phyloP scores from a whole-genome alignment of 2,329 filamentous ascomycete species.

The Chaetomiaceae sp. region DNA sequence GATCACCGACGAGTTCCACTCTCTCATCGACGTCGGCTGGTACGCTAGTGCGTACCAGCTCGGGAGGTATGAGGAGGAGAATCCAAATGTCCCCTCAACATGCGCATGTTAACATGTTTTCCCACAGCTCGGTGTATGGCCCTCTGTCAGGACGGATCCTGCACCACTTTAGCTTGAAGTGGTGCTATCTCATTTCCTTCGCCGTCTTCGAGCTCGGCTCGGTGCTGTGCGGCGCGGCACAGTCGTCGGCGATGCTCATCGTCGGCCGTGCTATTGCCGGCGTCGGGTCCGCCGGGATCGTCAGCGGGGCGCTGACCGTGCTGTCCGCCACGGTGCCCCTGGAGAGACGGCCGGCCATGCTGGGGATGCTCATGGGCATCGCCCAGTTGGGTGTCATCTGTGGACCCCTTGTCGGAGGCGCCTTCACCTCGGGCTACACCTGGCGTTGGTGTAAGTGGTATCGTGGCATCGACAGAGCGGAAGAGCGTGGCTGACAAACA shows the following conservation, averaged over 20 bases:
- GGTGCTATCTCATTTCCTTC: slow-evolving; percentile 1
- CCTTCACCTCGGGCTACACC: not conserved
- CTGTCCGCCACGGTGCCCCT: slow-evolving; percentile 3
- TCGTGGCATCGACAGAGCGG: no score
- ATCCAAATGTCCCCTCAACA: no score
- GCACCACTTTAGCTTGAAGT: not conserved
- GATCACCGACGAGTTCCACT: no score
- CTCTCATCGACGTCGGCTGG: no score
- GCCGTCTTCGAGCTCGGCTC: slow-evolving; percentile 3
- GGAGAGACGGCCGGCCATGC: not conserved
- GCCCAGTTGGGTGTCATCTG: slow-evolving; percentile 7
- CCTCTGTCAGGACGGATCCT: no score
- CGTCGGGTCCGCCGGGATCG: slow-evolving; percentile 17
- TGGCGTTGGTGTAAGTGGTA: not conserved
- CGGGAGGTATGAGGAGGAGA: no score
- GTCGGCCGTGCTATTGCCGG: slow-evolving; percentile 26
- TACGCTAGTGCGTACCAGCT: no score
- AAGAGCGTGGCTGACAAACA: not conserved
- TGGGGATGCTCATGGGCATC: no score
- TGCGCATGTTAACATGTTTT: no score
- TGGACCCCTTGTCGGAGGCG: slow-evolving; percentile 13
- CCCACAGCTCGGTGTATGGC: no score
- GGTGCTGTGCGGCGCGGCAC: not conserved
- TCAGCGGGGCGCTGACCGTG: slow-evolving; percentile 11
- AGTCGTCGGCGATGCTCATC: slow-evolving; percentile 19